Percentiles rank a stretch among this genome's conserved stretches.
Conservation (phyloP, 192 early-diverging fungal species). For the Geranomyces variabilis region DNA sequence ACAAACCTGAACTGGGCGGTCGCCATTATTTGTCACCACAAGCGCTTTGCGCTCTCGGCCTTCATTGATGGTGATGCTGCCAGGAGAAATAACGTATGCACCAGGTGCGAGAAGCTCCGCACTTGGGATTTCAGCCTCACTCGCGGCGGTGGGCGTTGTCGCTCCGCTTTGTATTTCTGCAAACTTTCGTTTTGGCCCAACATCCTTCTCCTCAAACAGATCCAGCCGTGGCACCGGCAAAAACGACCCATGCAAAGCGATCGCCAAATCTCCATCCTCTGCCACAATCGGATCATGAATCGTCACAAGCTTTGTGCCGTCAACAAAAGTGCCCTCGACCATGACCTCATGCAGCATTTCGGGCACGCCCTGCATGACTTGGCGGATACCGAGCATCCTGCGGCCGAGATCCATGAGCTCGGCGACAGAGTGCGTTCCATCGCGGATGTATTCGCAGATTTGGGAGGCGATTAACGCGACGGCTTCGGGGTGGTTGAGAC, state of each 20-base stretch:
- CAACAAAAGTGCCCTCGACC: constrained; percentile 89
- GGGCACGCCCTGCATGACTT: constrained; percentile 76
- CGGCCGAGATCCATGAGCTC: constrained; percentile 87
- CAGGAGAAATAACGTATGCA: constrained; percentile 18
- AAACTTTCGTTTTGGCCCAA: background rate
- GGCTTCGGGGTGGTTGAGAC: constrained; percentile 85
- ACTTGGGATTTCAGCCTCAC: background rate
- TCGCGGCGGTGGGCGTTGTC: too few relatives aligned
- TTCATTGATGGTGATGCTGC: constrained; percentile 76
- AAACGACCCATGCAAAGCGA: constrained; percentile 89
- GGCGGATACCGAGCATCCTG: constrained; percentile 81
- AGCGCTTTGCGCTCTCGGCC: constrained; percentile 71
- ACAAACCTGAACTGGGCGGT: constrained; percentile 86
- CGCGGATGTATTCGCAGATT: constrained; percentile 85
- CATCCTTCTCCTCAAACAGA: constrained; percentile 5
- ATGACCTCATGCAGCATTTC: constrained; percentile 80
- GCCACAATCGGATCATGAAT: constrained; percentile 89
- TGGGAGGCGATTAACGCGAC: constrained; percentile 88
- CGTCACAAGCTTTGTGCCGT: constrained; percentile 93
- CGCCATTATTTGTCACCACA: constrained; percentile 88
- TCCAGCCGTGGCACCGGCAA: constrained; percentile 67
- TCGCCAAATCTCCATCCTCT: constrained; percentile 76
- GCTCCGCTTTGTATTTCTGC: background rate
- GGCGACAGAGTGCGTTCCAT: constrained; percentile 84
- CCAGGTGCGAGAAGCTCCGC: background rate